Evolutionary conservation across 352 stramenopile species (phyloP), one percentile per base, ranked within the genome.

Genomic region (Phytophthora palmivora): DNA sequence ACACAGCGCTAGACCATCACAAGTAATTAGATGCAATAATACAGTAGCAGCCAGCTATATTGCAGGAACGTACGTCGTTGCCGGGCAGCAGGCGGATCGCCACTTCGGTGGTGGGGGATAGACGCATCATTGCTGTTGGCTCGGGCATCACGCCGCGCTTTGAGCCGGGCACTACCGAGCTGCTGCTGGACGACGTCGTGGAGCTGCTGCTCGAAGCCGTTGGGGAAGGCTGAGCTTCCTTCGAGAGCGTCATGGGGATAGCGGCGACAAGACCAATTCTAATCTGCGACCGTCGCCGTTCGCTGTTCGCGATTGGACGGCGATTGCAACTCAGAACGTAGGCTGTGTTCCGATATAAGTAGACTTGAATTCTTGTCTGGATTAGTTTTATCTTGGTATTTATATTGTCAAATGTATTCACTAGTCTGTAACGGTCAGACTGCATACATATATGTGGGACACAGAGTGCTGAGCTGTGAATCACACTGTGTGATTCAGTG

Each of bases 1-100:
- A 72, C 84, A 34, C 87, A 96, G 32, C 82, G 75, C 87, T 96
- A 38, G 6, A 53, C 2, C 14, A 8, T 9, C 10, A 42, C n/a
- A 5, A 55, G 19, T 12, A 56, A 3, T 58, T 51, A 63, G 33
- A 15, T 2, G 24, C 30, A 19, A 52, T 4, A 49, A 10, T 2
- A 41, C 10, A 37, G 30, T 14, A 22, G n/a, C 18, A 41, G 3
- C 18, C 16, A 15, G 19, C 18, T 9, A 57, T 18, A 43, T 19
- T 15, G 15, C 22, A 16, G 34, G 14, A 34, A 71, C 79, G 71
- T 75, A 92, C 84, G 51, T 93, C 84, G 55, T 93, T 93, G 56
- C 84, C 84, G 0, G 84, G 84, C 15, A 92, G 65, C 14, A 89
- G 58, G 38, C 84, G 81, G 38, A 92, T 81, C 39, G 70, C 74